These are phyloP conservation scores for Mycosphaerella sp. DNA, from an alignment of 2,329 filamentous ascomycete species.

Conservation along the genomic window DNA sequence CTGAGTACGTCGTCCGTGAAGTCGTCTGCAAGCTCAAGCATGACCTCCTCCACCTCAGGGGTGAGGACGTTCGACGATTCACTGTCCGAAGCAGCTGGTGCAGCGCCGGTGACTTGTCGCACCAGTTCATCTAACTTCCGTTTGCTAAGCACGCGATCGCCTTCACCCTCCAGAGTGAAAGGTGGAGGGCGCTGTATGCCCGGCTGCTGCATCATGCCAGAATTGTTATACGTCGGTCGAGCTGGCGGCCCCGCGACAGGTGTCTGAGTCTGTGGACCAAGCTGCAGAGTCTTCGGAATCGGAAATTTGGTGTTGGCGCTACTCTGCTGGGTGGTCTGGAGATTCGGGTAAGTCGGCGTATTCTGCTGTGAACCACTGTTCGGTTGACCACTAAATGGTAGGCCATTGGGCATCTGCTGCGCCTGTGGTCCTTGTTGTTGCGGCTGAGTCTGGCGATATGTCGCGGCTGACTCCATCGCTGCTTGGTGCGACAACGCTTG, in stretches of 20 bases:
- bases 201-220: constrained; percentile 80
- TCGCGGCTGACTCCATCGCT: constrained; percentile 37
- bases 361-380: constrained; percentile 22
- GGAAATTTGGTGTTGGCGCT: constrained; percentile 60
- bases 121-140: constrained; percentile 96
- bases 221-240: constrained; percentile 80
- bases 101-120: constrained; percentile 81
- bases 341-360: constrained; percentile 22
- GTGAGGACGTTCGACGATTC: constrained; percentile 59
- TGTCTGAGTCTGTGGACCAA: constrained; percentile 63
- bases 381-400: constrained; percentile 20
- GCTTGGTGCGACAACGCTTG: constrained; percentile 40
- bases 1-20: constrained; percentile 91
- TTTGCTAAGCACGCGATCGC: constrained; percentile 90
- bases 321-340: constrained; percentile 23
- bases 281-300: constrained; percentile 74
- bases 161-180: constrained; percentile 84
- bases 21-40: constrained; percentile 83
- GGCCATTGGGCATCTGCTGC: constrained; percentile 23
- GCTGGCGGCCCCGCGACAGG: constrained; percentile 65
- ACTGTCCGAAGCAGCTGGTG: constrained; percentile 59
- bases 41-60: constrained; percentile 92
- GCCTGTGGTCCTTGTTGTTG: constrained; percentile 19
- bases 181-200: constrained; percentile 73
- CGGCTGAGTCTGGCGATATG: constrained; percentile 17